Conservation (phyloP, 2,329 filamentous ascomycete genomes). For the Dactylellina parvicollis region DNA sequence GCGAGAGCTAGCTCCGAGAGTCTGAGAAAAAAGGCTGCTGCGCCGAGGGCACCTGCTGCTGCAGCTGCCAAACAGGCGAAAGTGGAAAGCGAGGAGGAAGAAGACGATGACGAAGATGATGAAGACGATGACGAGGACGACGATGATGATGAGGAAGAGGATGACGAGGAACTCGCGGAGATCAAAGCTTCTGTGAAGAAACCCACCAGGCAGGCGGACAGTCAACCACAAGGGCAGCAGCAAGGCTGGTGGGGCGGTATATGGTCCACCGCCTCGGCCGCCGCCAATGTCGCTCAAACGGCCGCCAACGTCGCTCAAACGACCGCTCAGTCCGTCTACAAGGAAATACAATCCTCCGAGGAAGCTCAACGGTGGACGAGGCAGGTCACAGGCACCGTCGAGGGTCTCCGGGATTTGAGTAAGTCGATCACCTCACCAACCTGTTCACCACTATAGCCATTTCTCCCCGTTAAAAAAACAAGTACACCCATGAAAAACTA, state of each 20-base stretch:
- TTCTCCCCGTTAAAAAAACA: not conserved
- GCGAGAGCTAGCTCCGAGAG: slow-evolving; percentile 60
- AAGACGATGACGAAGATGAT: slow-evolving; percentile 66
- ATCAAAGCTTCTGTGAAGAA: slow-evolving; percentile 48
- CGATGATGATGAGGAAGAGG: slow-evolving; percentile 48
- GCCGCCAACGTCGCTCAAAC: slow-evolving; percentile 62
- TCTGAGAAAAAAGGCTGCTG: slow-evolving; percentile 57
- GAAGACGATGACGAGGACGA: slow-evolving; percentile 50
- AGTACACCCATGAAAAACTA: not conserved
- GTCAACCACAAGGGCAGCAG: slow-evolving; percentile 56
- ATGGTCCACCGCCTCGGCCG: slow-evolving; percentile 77
- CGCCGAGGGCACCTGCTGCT: slow-evolving; percentile 56
- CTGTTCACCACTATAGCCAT: not conserved
- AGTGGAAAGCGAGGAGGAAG: slow-evolving; percentile 59
- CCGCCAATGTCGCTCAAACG: slow-evolving; percentile 61
- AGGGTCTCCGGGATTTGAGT: slow-evolving; percentile 79
- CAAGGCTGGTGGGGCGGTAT: slow-evolving; percentile 90
- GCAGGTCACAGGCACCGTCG: slow-evolving; percentile 89
- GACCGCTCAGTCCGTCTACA: slow-evolving; percentile 89
- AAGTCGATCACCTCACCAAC: slow-evolving; percentile 59
- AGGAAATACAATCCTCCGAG: slow-evolving; percentile 94
- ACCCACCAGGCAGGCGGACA: slow-evolving; percentile 8
- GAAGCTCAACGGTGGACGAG: slow-evolving; percentile 97
- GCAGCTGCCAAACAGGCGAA: slow-evolving; percentile 36
- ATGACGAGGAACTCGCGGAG: slow-evolving; percentile 13